Conservation (phyloP, 83 land plant species). For the Picea abies region DNA sequence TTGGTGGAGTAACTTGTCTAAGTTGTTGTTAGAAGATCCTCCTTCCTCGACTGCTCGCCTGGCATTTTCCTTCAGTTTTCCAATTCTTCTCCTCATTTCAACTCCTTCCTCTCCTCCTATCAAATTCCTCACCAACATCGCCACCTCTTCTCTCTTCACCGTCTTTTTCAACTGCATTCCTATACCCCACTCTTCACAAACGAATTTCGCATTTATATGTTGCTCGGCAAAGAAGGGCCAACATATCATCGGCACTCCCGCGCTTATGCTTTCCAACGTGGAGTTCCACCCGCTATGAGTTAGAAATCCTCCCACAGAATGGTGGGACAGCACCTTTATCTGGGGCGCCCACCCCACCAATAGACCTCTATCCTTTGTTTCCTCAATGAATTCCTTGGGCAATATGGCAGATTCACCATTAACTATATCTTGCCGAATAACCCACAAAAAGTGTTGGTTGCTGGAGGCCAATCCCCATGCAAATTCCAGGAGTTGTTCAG, state of each 20-base stretch:
- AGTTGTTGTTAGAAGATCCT: no score
- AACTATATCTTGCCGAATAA: neutral
- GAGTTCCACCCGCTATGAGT: slow-evolving; percentile 44
- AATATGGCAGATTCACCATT: no score
- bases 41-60: no score
- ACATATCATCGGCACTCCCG: slow-evolving; percentile 26
- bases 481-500: neutral
- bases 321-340: slow-evolving; percentile 33
- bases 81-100: no score
- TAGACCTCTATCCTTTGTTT: slow-evolving; percentile 18
- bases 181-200: slow-evolving; percentile 24
- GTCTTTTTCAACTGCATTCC: neutral
- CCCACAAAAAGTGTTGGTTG: neutral
- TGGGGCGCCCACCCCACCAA: slow-evolving; percentile 46
- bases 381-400: neutral
- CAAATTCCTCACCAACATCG: no score
- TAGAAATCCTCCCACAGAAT: slow-evolving; percentile 21
- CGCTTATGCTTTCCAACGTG: slow-evolving; percentile 24
- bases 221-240: slow-evolving; percentile 30
- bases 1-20: no score
- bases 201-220: slow-evolving; percentile 23
- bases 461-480: neutral
- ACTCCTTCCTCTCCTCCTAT: no score
- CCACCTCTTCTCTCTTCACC: no score
- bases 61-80: no score